Evolutionary conservation across 202 grass and related monocot species (phyloP), one percentile per base, ranked within the genome.

Genomic region (Carex sylvatica): DNA sequence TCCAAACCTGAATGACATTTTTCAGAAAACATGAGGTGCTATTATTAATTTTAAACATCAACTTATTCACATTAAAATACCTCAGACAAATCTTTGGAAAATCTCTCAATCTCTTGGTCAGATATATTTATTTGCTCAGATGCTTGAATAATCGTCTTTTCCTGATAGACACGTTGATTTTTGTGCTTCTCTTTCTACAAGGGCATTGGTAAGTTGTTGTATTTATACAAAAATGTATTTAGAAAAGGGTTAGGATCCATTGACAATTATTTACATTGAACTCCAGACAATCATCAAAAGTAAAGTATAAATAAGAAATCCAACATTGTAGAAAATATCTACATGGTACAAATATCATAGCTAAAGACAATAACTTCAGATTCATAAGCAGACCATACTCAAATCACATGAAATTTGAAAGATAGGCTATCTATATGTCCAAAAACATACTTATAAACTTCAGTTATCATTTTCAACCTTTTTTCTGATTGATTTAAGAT

Each of bases 121-220:
- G 80, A 91, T 47, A 84, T 80, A 77, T 87, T 85, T 70, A 89
- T 63, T 81, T 81, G 86, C 16, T 87, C 77, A 72, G 85, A n/a
- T n/a, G 42, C 84, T 69, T 92, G 80, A 61, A 84, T 35, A 61
- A 90, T 88, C 80, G 83, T 52, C 84, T 82, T 95, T 82, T 98
- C 89, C 79, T 90, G 80, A 42, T 74, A 61, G 63, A 86, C 87
- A 93, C 38, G 28, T 83, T 82, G 92, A 93, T 70, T 86, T 95
- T 89, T 93, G 89, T 73, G 89, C 90, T 60, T 98, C 96, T 81
- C 91, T 84, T 86, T 93, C 88, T 78, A 95, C 78, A 86, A 98
- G 87, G 24, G 74, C 88, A 88, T 95, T 91, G 28, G 96, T 95
- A 81, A 98, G 86, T 98, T 98, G 88, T 91, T 95, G 91, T 85